phyloP scores from a whole-genome alignment of 805 yeast genomes.

The Candida boidinii region DNA sequence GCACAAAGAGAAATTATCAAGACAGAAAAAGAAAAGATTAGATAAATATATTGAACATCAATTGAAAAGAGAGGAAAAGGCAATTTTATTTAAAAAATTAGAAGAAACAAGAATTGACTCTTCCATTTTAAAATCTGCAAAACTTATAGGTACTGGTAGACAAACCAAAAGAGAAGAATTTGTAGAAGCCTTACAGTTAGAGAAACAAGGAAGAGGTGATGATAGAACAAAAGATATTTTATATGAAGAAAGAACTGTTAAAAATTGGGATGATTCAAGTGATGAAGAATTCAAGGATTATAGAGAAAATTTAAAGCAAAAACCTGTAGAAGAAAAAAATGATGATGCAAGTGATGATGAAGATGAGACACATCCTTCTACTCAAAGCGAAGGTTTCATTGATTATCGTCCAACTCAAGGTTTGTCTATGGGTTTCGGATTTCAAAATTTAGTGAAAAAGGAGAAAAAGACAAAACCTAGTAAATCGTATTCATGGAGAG shows the following conservation, averaged over 20 bases:
- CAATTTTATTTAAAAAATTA: conserved; percentile 63
- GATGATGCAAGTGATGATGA: conserved; percentile 24
- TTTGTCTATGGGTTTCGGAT: conserved; percentile 63
- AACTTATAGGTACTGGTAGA: conserved; percentile 66
- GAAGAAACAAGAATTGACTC: conserved; percentile 66
- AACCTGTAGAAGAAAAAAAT: conserved; percentile 4
- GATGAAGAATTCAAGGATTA: conserved; percentile 14
- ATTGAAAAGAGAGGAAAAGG: conserved; percentile 79
- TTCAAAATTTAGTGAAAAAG: conserved; percentile 44
- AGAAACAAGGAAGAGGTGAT: conserved; percentile 61
- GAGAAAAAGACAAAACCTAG: conserved; percentile 33
- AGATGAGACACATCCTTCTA: conserved; percentile 25
- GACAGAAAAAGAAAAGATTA: conserved; percentile 65
- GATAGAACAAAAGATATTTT: conserved; percentile 53
- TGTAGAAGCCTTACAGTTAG: conserved; percentile 67
- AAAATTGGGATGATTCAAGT: conserved; percentile 47
- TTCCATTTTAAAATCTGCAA: conserved; percentile 58
- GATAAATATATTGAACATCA: conserved; percentile 93
- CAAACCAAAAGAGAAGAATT: conserved; percentile 60
- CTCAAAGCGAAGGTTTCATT: no score
- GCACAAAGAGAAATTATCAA: conserved; percentile 59
- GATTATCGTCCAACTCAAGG: conserved; percentile 61
- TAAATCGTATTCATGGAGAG: conserved; percentile 71
- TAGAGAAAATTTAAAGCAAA: conserved; percentile 5
- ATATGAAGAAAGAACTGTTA: conserved; percentile 60